Base-by-base conservation (phyloP, 345 rosid species). In the Eucalyptus curtisii region DNA sequence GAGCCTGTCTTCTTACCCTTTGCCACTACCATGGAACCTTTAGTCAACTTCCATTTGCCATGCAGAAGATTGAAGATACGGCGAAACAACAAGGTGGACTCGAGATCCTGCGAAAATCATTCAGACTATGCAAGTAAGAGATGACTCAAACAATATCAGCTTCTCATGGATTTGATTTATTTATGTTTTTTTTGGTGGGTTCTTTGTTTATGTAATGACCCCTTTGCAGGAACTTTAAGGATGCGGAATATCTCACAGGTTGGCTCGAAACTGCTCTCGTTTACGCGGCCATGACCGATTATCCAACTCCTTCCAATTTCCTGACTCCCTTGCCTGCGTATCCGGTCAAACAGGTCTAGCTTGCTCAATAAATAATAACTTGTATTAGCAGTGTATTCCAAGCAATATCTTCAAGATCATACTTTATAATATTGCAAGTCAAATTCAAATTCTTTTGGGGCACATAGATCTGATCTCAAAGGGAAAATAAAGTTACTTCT, bases 241-340 rank as follows among this genome's bases (percentile, higher is more conserved):
- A 85, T 82, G 93, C 30, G 12, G 88, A n/a, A 3, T 31, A 49
- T 42, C 86, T 94, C 2, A 27, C 86, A 55, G 5, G 33, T 55
- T 95, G 96, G 95, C 91, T 94, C 9, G 2, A 3, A 3, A 91
- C 90, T n/a, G 97, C 96, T 4, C 91, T 87, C 48, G 48, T 13
- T 5, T 92, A 94, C 89, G 86, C 96, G 25, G 96, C 95, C 68
- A 95, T 95, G 97, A 92, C 95, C 4, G 95, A 94, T 90, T 95
- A 94, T 87, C 97, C 96, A 68, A 92, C 95, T 3, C 93, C 93
- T 16, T 92, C 95, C 3, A 94, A 92, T 90, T 92, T 94, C 86
- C 48, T 93, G 24, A 88, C 7, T 20, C 96, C 96, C 13, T 68
- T 95, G 90, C 96, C 96, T 4, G 93, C 96, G 55, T 88, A 92